Evolutionary conservation across 2,329 filamentous ascomycete genomes (phyloP).

Genomic region (Arachnomyces sp.): DNA sequence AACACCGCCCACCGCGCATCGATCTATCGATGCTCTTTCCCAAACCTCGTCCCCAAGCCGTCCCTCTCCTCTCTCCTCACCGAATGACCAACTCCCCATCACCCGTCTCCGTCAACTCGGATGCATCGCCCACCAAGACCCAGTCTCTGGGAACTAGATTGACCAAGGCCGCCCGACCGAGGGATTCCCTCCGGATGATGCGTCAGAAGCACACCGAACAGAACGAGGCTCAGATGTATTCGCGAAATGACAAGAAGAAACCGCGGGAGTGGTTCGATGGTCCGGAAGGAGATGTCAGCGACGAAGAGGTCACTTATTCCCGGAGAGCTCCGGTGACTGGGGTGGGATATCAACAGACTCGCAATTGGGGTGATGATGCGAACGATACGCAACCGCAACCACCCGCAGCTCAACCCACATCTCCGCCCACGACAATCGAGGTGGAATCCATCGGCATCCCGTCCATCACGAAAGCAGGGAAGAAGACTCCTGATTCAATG

Average conservation of each 20-base stretch:
- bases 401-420: too few relatives aligned
- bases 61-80: slow-evolving; percentile 35
- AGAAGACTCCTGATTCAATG: too few relatives aligned
- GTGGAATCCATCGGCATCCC: too few relatives aligned
- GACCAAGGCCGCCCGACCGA: slow-evolving; percentile 18
- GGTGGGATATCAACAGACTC: too few relatives aligned
- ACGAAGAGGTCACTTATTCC: slow-evolving; percentile 13
- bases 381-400: too few relatives aligned
- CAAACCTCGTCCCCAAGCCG: slow-evolving; percentile 25
- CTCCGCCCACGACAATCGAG: too few relatives aligned
- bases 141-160: slow-evolving; percentile 19
- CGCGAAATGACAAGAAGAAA: slow-evolving; percentile 13
- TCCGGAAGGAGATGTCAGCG: slow-evolving; percentile 23
- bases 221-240: background rate
- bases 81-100: slow-evolving; percentile 35
- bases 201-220: slow-evolving; percentile 8
- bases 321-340: too few relatives aligned
- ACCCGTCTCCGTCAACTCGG: slow-evolving; percentile 28
- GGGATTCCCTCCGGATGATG: slow-evolving; percentile 2
- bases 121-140: slow-evolving; percentile 19
- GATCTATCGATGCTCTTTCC: slow-evolving; percentile 38
- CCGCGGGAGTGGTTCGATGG: slow-evolving; percentile 28
- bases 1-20: slow-evolving; percentile 32
- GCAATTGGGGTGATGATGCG: too few relatives aligned
- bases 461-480: too few relatives aligned